Evolutionary conservation across 1,284 basidiomycete genomes (phyloP).

Genomic region (Mixia osmundae): DNA sequence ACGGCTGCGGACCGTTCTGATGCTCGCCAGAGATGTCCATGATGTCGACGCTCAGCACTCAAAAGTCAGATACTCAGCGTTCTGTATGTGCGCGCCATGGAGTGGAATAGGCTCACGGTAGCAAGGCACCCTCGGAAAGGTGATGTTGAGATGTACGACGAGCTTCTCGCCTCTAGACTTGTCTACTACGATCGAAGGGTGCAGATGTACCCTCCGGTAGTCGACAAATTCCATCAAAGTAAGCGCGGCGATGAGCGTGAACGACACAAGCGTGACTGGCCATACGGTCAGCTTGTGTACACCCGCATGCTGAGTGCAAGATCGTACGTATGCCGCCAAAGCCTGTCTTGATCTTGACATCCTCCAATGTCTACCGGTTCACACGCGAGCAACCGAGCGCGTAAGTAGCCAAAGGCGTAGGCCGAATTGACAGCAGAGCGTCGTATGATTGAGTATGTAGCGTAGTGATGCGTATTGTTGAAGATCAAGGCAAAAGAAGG

Average conservation of each 20-base stretch:
- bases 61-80: neutral
- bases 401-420: too few species aligned
- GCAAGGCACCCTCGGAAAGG: conserved; percentile 91
- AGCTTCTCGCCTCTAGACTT: conserved; percentile 81
- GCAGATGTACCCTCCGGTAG: conserved; percentile 37
- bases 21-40: conserved; percentile 97
- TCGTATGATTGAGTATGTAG: conserved; percentile 4
- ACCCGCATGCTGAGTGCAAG: neutral
- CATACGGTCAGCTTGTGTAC: neutral
- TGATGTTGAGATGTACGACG: conserved; percentile 74
- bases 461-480: neutral
- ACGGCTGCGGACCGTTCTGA: conserved; percentile 37
- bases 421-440: conserved; percentile 7
- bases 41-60: conserved; percentile 80
- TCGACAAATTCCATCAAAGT: conserved; percentile 86
- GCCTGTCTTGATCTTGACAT: conserved; percentile 82
- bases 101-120: conserved; percentile 42
- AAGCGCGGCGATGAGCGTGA: conserved; percentile 73
- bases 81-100: neutral
- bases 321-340: conserved; percentile 17
- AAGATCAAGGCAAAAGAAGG: neutral
- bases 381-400: conserved; percentile 4
- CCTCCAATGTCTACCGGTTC: conserved; percentile 57
- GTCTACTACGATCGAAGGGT: conserved; percentile 40
- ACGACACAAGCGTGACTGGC: conserved; percentile 60